Base-by-base conservation (phyloP, 2,329 filamentous ascomycete species). In the Trichoderma lentiforme region DNA sequence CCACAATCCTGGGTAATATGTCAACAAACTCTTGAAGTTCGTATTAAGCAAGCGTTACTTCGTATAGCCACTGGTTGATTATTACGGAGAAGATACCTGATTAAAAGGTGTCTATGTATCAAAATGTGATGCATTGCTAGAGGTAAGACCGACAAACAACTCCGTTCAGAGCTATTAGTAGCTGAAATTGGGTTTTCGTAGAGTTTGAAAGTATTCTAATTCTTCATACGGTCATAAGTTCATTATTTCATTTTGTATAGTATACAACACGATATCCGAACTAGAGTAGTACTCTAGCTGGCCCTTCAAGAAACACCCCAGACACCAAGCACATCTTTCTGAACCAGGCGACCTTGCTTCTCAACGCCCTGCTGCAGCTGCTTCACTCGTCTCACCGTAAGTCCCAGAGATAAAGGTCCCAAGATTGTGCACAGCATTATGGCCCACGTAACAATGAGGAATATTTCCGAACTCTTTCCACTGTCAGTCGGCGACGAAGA, bases 341-440 rank as follows among this genome's bases (percentile, higher is more conserved):
- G 51, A 36, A 69, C 21, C 8, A 56, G 8, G 1, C 36, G 66
- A 6, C 56, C 66, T 21, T 71, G n/a, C 47, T 21, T 56, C 56
- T 65, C 69, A 64, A 64, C 47, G 18, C 69, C 69, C 18, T 65
- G 69, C 56, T 69, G 36, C 39, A 69, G 21, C 66, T 51, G n/a
- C 61, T 58, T 71, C 0, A 87, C 80, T 15, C 83, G 76, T 15
- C 78, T 78, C 0, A 88, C 83, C 0, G 88, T 73, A 2, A 86
- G 61, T 0, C 87, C 87, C 0, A 88, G 82, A 9, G 77, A 79
- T 0, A 88, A 71, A 0, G 87, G 86, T 0, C 87, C 86, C 6
- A 85, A 67, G 14, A 89, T 81, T 0, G 87, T 89, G 74, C 87
- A 89, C 9, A 89, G 75, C 0, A 86, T 81, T 30, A 89, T 86